Base-by-base conservation (phyloP, 139 green algal genomes). In the Nannochloris sp. region DNA sequence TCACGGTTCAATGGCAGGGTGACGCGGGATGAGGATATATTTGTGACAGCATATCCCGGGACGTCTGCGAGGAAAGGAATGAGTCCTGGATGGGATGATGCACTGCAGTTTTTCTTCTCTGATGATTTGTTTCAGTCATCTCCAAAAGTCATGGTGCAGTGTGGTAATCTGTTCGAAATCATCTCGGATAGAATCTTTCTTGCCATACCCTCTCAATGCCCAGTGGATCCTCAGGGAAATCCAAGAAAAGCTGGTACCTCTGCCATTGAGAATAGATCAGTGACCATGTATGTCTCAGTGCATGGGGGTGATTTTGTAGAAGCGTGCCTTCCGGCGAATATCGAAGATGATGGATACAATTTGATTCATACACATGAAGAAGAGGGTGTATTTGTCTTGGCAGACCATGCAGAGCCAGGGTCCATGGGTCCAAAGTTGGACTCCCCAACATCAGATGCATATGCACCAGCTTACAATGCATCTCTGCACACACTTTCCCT, bases 161-260 rank as follows among this genome's bases (percentile, higher is more conserved):
- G 91, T 62, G 91, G 88, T 57, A 97, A 96, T 70, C 81, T 90
- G 69, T 95, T 97, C 66, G 92, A 97, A 81, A 64, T 95, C 12
- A 29, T 90, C 8, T 72, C 68, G 3, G 31, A 40, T 11, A 71
- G 82, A 76, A 57, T 95, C 3, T 94, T 83, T 71, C 67, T 95
- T 61, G 86, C 85, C 0, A 64, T 88, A 23, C 75, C 84, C 9
- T 85, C 84, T 66, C 67, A 77, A 50, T 95, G 86, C 71, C 88
- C 87, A 1, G 58, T 75, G 16, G 70, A 82, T 53, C 78, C 83
- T 3, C 58, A 86, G 23, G 85, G 87, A 37, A 78, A 75, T 46
- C 55, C 72, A 21, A 68, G 70, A 54, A 66, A 58, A n/a, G 54
- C 70, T 14, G 46, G 48, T 18, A 60, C 66, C 48, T 44, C 34